Evolutionary conservation across 176 grass and related monocot genomes (phyloP).

Genomic region (Carex kokanica): DNA sequence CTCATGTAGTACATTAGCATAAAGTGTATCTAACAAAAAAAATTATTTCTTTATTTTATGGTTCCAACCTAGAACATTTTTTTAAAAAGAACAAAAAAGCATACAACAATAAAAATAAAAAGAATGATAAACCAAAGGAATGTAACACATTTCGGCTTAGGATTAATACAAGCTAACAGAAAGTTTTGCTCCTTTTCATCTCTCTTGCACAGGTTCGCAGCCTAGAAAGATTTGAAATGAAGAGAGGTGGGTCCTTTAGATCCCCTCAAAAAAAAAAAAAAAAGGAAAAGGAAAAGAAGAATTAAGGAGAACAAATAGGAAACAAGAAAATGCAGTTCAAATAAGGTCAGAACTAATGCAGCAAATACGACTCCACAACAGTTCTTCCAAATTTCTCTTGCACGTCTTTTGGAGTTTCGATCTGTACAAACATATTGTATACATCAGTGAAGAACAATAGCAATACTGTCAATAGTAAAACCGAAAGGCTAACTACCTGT

Average conservation of each 20-base stretch:
- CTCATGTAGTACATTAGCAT: not conserved
- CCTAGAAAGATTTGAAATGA: not conserved
- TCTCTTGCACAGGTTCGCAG: not conserved
- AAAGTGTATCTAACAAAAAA: not conserved
- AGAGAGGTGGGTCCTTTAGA: not conserved
- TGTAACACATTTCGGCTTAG: not conserved
- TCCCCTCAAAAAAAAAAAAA: not conserved
- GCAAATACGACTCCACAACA: slow-evolving; percentile 79
- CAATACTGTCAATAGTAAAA: not conserved
- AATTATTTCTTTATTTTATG: not conserved
- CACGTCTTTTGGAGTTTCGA: slow-evolving; percentile 87
- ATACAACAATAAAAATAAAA: not conserved
- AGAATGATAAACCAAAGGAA: not conserved
- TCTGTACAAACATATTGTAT: slow-evolving; percentile 40
- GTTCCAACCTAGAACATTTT: not conserved
- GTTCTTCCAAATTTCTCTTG: slow-evolving; percentile 96
- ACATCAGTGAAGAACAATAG: not conserved
- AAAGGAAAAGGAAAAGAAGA: not conserved
- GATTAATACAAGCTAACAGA: not conserved
- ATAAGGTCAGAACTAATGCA: slow-evolving; percentile 34
- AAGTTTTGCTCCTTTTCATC: not conserved
- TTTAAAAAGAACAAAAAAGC: not conserved
- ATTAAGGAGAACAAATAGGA: not conserved
- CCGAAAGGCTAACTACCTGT: not conserved
- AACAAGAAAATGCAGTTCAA: not conserved